Percentiles rank a stretch among this genome's conserved stretches.
Evolutionary conservation across 2,329 filamentous ascomycete genomes (phyloP).

Genomic region (Penicillium frequentans): DNA sequence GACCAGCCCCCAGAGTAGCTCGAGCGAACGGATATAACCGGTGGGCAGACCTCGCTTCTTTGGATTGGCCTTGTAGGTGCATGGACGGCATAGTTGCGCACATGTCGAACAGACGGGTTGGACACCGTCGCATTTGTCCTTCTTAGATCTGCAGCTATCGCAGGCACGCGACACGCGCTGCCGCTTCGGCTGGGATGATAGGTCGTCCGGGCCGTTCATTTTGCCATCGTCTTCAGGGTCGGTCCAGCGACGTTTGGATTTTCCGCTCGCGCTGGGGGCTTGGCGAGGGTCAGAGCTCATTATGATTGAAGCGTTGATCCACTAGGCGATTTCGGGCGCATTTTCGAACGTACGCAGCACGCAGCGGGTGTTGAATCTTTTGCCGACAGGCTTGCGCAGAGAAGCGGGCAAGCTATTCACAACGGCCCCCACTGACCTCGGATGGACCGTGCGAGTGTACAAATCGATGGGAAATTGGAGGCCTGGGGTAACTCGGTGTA

Average conservation of each 20-base stretch:
- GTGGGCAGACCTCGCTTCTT: constrained; percentile 78
- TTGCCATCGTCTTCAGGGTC: constrained; percentile 32
- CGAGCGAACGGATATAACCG: constrained; percentile 74
- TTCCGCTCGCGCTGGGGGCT: constrained; percentile 29
- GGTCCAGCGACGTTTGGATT: constrained; percentile 31
- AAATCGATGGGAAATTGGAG: not conserved
- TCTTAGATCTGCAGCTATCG: constrained; percentile 65
- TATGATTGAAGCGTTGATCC: constrained; percentile 27
- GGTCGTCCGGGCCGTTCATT: constrained; percentile 27
- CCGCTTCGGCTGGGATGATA: constrained; percentile 51
- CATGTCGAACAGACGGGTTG: constrained; percentile 69
- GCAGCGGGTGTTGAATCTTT: constrained; percentile 27
- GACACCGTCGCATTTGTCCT: constrained; percentile 71
- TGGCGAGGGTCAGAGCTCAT: constrained; percentile 37
- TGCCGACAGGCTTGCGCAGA: constrained; percentile 25
- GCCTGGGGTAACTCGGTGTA: not conserved
- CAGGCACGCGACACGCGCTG: constrained; percentile 68
- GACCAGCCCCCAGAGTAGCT: constrained; percentile 66
- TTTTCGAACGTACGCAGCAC: constrained; percentile 25
- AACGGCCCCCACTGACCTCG: constrained; percentile 3
- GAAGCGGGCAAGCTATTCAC: constrained; percentile 13
- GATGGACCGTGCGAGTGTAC: constrained; percentile 1
- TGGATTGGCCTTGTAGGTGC: constrained; percentile 70
- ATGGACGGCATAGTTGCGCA: constrained; percentile 61
- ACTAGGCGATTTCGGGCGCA: constrained; percentile 27